Evolutionary conservation across 306 rosid species (phyloP), one percentile per base, ranked within the genome.

Genomic region (Cicer yamashitae): DNA sequence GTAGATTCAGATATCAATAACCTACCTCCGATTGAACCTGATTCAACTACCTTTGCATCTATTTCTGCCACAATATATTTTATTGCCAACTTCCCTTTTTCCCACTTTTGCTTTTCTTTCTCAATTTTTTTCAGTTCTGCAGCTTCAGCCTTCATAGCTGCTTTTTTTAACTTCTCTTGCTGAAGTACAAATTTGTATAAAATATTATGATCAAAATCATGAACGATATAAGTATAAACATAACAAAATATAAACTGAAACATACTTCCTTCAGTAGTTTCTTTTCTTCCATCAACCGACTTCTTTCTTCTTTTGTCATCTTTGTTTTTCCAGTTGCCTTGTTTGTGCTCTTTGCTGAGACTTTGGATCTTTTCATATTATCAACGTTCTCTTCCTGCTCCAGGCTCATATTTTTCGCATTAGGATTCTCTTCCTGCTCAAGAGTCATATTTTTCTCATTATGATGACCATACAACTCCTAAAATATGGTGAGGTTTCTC

Each of bases 61-160:
- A 94, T 86, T 77, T 90, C 93, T 69, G 96, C 96, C 68, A 91
- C 96, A 6, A 94, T 86, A 41, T 96, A 88, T 79, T 94, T 90
- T 17, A 85, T 22, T 11, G 98, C 97, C 73, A 86, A 76, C 86
- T 94, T 94, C 76, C 97, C 97, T 25, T 88, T 94, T 73, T 88
- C 97, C 97, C 94, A 91, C 84, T 83, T 91, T 73, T 86, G 87
- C 89, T 66, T 87, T 86, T 94, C 98, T 83, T 88, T 94, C 84
- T 91, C 87, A 34, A 85, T 13, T 76, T 85, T 94, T 79, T 85
- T 94, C 87, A 86, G 65, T 61, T 90, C 92, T 57, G 93, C 94
- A 34, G 88, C 91, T 85, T 94, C 97, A 74, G 90, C 93, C 89
- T 94, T 94, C 68, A 88, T 85, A 66, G 93, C 94, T 73, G 81